Conservation (phyloP, 345 rosid species). For the Ceriops decandra region DNA sequence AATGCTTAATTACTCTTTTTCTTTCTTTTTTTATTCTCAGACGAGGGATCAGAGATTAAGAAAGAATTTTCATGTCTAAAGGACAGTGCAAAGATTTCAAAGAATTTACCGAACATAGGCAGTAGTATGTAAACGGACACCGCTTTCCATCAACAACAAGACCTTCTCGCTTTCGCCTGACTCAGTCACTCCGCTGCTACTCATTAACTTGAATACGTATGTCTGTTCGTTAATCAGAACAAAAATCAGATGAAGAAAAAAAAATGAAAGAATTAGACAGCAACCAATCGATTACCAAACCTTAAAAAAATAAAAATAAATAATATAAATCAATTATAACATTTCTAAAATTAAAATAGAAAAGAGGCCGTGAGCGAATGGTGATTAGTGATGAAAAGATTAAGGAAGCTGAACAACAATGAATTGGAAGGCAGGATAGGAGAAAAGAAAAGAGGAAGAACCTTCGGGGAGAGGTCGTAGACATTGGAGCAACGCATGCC, state of each 20-base stretch:
- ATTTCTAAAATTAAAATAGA: not conserved
- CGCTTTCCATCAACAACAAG: constrained; percentile 86
- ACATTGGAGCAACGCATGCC: constrained; percentile 98
- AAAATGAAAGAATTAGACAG: no score
- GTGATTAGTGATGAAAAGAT: not conserved
- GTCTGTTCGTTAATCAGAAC: constrained; percentile 42
- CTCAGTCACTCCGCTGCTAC: constrained; percentile 92
- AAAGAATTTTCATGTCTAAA: no score
- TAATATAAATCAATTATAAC: not conserved
- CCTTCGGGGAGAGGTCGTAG: constrained; percentile 98
- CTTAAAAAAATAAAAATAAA: not conserved
- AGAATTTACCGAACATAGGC: constrained; percentile 64
- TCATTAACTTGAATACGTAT: constrained; percentile 92
- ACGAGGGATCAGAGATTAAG: no score
- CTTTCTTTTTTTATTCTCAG: no score
- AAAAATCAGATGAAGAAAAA: no score
- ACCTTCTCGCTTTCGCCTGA: constrained; percentile 99
- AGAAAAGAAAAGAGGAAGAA: constrained; percentile 13
- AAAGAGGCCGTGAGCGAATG: no score
- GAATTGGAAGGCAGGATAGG: not conserved
- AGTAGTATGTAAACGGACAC: constrained; percentile 88
- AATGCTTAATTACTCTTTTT: no score
- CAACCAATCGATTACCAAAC: no score
- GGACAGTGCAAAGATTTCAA: not conserved
- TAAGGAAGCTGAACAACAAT: not conserved